phyloP scores from a whole-genome alignment of 306 rosid genomes.

The Notholithocarpus densiflorus region DNA sequence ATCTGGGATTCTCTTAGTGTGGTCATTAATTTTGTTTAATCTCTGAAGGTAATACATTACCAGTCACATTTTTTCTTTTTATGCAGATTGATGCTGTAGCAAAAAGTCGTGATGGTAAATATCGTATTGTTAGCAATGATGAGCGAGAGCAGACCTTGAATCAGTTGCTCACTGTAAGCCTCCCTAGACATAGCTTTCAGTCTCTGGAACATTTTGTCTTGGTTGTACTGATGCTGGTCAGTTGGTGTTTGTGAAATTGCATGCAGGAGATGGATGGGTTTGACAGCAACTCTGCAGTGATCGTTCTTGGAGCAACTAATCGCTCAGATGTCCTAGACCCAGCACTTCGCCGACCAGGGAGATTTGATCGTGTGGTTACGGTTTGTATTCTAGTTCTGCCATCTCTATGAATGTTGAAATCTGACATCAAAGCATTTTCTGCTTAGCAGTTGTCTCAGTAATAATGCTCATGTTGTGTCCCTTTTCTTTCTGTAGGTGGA shows the following conservation, averaged over 20 bases:
- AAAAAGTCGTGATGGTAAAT: constrained; percentile 97
- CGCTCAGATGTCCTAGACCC: constrained; percentile 90
- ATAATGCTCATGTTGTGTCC: constrained; percentile 15
- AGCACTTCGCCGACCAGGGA: constrained; percentile 98
- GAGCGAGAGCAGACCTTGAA: constrained; percentile 98
- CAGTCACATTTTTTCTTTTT: constrained; percentile 19
- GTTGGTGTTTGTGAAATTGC: constrained; percentile 13
- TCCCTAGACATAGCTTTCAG: constrained; percentile 25
- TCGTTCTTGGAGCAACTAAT: constrained; percentile 97
- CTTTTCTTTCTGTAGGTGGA: constrained; percentile 59
- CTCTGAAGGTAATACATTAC: constrained; percentile 11
- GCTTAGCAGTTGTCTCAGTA: constrained; percentile 4
- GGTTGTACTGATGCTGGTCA: neutral
- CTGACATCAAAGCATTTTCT: constrained; percentile 8
- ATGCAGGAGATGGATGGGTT: constrained; percentile 99
- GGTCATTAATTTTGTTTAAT: constrained; percentile 13
- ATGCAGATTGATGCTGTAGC: constrained; percentile 98
- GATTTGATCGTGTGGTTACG: constrained; percentile 95
- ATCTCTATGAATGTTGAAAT: constrained; percentile 18
- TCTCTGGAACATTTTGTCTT: constrained; percentile 13
- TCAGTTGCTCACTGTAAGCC: constrained; percentile 92
- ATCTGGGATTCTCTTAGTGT: constrained; percentile 1
- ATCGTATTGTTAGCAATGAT: constrained; percentile 90
- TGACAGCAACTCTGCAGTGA: constrained; percentile 95
- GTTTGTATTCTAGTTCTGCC: constrained; percentile 46